These are phyloP conservation scores for Reticulascus tulasneorum DNA, from an alignment of 2,329 filamentous ascomycete species.

Conservation along the genomic window DNA sequence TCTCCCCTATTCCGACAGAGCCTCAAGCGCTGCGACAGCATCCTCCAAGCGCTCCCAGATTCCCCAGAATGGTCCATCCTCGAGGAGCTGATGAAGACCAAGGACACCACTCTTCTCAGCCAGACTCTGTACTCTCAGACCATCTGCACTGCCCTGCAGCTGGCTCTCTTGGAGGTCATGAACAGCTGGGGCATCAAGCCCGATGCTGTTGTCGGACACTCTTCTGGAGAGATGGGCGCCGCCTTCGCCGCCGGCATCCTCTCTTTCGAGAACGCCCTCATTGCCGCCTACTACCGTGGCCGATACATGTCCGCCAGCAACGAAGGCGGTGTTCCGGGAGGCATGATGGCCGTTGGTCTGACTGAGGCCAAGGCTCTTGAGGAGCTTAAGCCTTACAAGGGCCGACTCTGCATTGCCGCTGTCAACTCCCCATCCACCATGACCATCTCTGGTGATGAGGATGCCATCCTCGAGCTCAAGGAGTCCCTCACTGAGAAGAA, in stretches of 20 bases:
- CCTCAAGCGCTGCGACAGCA: conserved; percentile 21
- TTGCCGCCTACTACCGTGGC: conserved; percentile 23
- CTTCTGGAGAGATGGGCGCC: conserved; percentile 39
- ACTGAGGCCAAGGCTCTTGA: conserved; percentile 16
- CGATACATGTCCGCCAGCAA: conserved; percentile 25
- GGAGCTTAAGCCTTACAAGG: conserved; percentile 19
- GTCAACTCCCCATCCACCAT: conserved; percentile 23
- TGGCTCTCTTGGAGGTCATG: conserved; percentile 33
- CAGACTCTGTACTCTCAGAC: conserved; percentile 28
- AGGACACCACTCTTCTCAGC: conserved; percentile 16
- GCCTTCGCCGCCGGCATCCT: conserved; percentile 35
- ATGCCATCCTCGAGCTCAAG: conserved; percentile 20
- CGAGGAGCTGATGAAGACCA: conserved; percentile 26
- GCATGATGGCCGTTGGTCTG: conserved; percentile 35
- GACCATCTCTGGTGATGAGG: conserved; percentile 23
- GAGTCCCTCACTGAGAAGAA: conserved; percentile 16
- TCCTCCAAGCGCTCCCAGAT: conserved; percentile 24
- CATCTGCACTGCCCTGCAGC: conserved; percentile 35
- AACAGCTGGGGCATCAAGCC: conserved; percentile 29
- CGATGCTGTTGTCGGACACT: conserved; percentile 34
- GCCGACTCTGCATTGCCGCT: conserved; percentile 28
- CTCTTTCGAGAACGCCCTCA: conserved; percentile 24
- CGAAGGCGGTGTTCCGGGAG: conserved; percentile 20
- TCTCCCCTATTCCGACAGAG: conserved; percentile 23
- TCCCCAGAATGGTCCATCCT: conserved; percentile 25